phyloP scores from a whole-genome alignment of 2,329 filamentous ascomycete species.

The Elsinoe ampelina region DNA sequence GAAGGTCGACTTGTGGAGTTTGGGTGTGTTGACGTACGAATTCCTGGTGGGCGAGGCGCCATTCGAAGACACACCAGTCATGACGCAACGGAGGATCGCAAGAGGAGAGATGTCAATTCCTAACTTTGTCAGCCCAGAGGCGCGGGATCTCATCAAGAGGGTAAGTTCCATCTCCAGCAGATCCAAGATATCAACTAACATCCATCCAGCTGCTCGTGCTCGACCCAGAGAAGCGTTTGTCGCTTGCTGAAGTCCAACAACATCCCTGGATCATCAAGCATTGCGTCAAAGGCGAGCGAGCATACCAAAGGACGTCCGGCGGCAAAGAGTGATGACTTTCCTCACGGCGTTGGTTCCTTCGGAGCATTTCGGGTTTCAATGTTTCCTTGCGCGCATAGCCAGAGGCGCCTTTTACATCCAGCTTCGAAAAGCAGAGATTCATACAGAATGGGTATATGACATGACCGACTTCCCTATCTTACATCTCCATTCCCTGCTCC shows the following conservation, averaged over 20 bases:
- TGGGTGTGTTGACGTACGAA: constrained; percentile 19
- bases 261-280: constrained; percentile 20
- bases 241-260: constrained; percentile 17
- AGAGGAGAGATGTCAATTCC: constrained; percentile 19
- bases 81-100: constrained; percentile 20
- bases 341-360: not conserved
- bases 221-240: constrained; percentile 18
- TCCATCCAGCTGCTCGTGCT: constrained; percentile 16
- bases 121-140: constrained; percentile 18
- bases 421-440: constrained; percentile 8
- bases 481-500: not conserved
- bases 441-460: constrained; percentile 14
- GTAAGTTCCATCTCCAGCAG: constrained; percentile 16
- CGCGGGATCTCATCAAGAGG: constrained; percentile 19
- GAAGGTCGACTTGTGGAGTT: constrained; percentile 19
- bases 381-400: constrained; percentile 5
- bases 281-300: constrained; percentile 36
- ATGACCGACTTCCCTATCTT: not conserved
- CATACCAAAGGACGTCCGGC: constrained; percentile 34
- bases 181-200: not conserved
- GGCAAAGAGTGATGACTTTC: constrained; percentile 19
- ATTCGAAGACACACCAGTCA: constrained; percentile 19
- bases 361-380: not conserved
- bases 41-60: constrained; percentile 19
- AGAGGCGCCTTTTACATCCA: not conserved